phyloP scores from a whole-genome alignment of 1,284 basidiomycete genomes.

The Microbotryum violaceum region DNA sequence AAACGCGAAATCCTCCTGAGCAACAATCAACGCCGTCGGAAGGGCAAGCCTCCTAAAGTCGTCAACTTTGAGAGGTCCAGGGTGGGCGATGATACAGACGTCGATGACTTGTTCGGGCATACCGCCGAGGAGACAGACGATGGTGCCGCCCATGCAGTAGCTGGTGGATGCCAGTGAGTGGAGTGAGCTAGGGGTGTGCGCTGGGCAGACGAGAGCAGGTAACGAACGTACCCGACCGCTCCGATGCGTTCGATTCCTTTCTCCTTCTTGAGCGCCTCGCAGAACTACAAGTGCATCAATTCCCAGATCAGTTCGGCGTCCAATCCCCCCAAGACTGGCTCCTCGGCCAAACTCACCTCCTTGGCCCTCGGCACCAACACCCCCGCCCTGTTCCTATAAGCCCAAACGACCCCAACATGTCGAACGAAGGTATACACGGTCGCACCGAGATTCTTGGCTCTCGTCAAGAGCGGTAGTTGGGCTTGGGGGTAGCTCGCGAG shows the following conservation, averaged over 20 bases:
- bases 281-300: conserved; percentile 2
- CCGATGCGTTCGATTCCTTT: conserved; percentile 2
- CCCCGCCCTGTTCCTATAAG: neutral
- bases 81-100: conserved; percentile 4
- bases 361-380: neutral
- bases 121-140: conserved; percentile 1
- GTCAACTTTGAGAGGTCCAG: neutral
- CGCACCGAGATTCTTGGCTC: neutral
- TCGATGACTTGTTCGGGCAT: neutral
- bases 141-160: conserved; percentile 3
- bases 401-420: neutral
- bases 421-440: neutral
- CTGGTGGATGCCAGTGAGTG: neutral
- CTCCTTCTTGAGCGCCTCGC: conserved; percentile 1
- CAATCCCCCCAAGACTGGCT: too few relatives aligned
- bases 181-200: neutral
- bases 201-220: neutral
- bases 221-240: conserved; percentile 3
- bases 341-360: neutral
- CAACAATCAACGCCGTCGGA: conserved; percentile 3
- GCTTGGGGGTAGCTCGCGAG: neutral
- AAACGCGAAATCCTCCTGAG: conserved; percentile 11
- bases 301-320: neutral
- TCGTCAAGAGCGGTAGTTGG: neutral
- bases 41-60: neutral